phyloP scores from a whole-genome alignment of 1,139 yeast genomes.

The Arxiozyma heterogenica region DNA sequence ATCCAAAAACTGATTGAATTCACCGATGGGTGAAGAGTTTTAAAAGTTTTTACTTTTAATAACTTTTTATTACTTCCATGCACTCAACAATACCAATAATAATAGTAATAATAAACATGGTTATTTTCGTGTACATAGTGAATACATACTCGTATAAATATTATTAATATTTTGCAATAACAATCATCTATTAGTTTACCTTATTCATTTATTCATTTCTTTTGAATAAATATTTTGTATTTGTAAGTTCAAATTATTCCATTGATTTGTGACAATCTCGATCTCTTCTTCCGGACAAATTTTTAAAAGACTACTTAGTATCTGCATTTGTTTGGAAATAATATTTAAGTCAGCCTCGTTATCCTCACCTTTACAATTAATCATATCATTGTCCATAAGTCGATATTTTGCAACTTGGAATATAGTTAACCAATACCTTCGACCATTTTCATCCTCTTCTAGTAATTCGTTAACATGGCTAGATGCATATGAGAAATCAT shows the following conservation, averaged over 20 bases:
- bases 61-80: too few species aligned
- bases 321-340: slow-evolving; percentile 39
- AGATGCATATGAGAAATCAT: slow-evolving; percentile 48
- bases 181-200: too few species aligned
- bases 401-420: slow-evolving; percentile 45
- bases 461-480: slow-evolving; percentile 33
- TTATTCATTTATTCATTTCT: slow-evolving; percentile 1
- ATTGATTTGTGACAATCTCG: slow-evolving; percentile 35
- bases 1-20: slow-evolving; percentile 16
- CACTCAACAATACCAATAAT: not conserved
- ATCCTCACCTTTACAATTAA: slow-evolving; percentile 29
- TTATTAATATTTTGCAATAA: too few species aligned
- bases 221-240: not conserved
- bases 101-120: not conserved
- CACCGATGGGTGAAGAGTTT: not conserved
- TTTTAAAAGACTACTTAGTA: slow-evolving; percentile 41
- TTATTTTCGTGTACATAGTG: not conserved
- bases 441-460: slow-evolving; percentile 15
- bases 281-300: slow-evolving; percentile 36
- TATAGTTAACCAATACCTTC: slow-evolving; percentile 47
- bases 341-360: slow-evolving; percentile 30
- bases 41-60: too few species aligned
- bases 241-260: slow-evolving; percentile 34
- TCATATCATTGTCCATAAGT: slow-evolving; percentile 30
- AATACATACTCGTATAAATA: too few species aligned